Evolutionary conservation across 2,329 filamentous ascomycete species (phyloP).

Genomic region (Exophiala lecanii-corni): DNA sequence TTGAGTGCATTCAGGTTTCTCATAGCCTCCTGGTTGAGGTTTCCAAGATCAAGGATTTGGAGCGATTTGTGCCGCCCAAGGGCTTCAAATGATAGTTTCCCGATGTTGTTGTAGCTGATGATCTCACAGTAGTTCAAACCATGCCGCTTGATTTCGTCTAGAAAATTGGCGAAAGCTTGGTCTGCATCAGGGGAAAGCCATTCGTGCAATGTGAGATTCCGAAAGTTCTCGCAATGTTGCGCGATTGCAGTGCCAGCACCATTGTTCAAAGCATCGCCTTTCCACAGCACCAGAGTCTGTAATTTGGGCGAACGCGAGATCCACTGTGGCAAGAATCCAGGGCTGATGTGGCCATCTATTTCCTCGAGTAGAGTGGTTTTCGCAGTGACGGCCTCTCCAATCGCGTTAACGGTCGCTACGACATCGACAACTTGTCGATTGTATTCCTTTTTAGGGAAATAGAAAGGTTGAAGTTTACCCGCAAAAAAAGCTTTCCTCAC

Average conservation of each 20-base stretch:
- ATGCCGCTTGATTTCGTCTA: constrained; percentile 52
- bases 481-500: constrained; percentile 55
- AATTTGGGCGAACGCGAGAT: constrained; percentile 55
- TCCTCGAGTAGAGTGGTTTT: constrained; percentile 53
- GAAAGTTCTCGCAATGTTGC: constrained; percentile 57
- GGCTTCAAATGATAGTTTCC: constrained; percentile 50
- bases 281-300: constrained; percentile 55
- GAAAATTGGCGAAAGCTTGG: constrained; percentile 54
- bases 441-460: constrained; percentile 20
- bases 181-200: constrained; percentile 50
- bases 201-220: constrained; percentile 54
- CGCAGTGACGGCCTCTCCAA: constrained; percentile 40
- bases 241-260: constrained; percentile 52
- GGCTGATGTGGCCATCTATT: constrained; percentile 47
- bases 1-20: constrained; percentile 47
- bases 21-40: constrained; percentile 46
- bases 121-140: constrained; percentile 57
- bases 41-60: constrained; percentile 47
- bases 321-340: constrained; percentile 47
- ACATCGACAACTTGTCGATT: constrained; percentile 20
- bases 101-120: constrained; percentile 52
- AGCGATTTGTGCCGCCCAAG: constrained; percentile 50
- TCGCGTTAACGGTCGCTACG: constrained; percentile 34
- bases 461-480: constrained; percentile 35
- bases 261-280: constrained; percentile 56